Base-by-base conservation (phyloP, 2,329 filamentous ascomycete species). In the Trichoderma gracile region DNA sequence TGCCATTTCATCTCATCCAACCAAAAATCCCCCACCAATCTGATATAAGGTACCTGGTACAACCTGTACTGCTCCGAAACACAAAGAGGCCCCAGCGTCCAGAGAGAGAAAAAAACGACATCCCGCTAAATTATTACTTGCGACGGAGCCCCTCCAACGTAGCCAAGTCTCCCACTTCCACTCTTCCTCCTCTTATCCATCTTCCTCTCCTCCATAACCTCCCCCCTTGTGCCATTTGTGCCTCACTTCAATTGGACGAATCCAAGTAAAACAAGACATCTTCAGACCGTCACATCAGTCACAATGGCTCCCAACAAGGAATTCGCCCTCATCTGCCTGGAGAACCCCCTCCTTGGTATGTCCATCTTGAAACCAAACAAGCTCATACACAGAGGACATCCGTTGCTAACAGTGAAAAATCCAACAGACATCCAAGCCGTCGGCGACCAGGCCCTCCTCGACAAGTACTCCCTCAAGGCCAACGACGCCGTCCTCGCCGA, bases 401-500 rank as follows among this genome's bases (percentile, higher is more conserved):
- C n/a, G n/a, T n/a, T n/a, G n/a, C n/a, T n/a, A n/a, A n/a, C n/a
- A n/a, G n/a, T n/a, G n/a, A n/a, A n/a, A n/a, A n/a, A n/a, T n/a
- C 17, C 38, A 59, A 30, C 72, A 93, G 91, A 99, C 77, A 99
- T 99, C 78, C 94, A 97, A 81, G 95, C 90, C 72, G 73, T 82
- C 72, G 96, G 93, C 72, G 86, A 94, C 79, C 85, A 93, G 72
- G 88, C 87, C 33, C 88, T 98, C 63, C 90, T 99, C 67, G 82
- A 93, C 71, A 96, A 97, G 84, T 99, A 99, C 78, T 88, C 82
- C 66, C 85, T 99, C 73, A 97, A 99, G 84, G 85, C 90, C 78
- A 97, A 99, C 82, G 94, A 99, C 78, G 95, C 95, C 73, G 97
- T 99, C 78, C 91, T 99, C 67, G 94, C 94, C 64, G 92, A 96